Base-by-base conservation (phyloP, 1,139 yeast genomes). In the Kurtzmaniella quercitrusa region DNA sequence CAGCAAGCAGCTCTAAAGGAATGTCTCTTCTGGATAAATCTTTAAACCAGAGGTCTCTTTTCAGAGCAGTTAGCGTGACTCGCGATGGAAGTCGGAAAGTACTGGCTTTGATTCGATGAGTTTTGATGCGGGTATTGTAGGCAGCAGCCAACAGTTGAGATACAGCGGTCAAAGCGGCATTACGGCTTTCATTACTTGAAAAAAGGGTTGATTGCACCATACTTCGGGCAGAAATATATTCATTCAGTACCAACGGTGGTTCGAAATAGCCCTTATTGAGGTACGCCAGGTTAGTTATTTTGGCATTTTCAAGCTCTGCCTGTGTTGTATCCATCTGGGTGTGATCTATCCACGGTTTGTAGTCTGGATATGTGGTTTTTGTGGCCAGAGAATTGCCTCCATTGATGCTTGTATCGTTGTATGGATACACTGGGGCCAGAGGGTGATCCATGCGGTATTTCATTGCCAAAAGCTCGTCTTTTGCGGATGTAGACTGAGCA, bases 11-110 rank as follows among this genome's bases (percentile, higher is more conserved):
- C 41, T 76, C 68, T 39, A 91, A 64, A 0, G 96, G 87, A 0
- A 84, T 72, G 15, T 68, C 63, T 0, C 84, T 77, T 43, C 85
- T 75, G 1, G 94, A 87, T 42, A 91, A 68, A 55, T 88, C 95
- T 42, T 76, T 74, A 39, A 91, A 66, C 98, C 98, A 91, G 1
- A 81, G 71, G 49, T 88, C 96, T 48, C 84, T 75, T 57, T 87
- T 86, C 56, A 84, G 84, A 45, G 91, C 95, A 0, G 97, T 89
- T 28, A 91, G 65, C 0, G 97, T 91, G 16, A 91, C 95, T 48
- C 96, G 68, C 9, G 93, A 91, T 0, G 95, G 96, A 20, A 86
- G 86, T 54, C 76, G 80, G 64, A 82, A 87, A 9, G 78, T 71
- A 23, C 67, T 65, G 19, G 84, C 71, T 18, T 68, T 65, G 39